Conservation (phyloP, 805 yeast species). For the Yarrowia sp. region DNA sequence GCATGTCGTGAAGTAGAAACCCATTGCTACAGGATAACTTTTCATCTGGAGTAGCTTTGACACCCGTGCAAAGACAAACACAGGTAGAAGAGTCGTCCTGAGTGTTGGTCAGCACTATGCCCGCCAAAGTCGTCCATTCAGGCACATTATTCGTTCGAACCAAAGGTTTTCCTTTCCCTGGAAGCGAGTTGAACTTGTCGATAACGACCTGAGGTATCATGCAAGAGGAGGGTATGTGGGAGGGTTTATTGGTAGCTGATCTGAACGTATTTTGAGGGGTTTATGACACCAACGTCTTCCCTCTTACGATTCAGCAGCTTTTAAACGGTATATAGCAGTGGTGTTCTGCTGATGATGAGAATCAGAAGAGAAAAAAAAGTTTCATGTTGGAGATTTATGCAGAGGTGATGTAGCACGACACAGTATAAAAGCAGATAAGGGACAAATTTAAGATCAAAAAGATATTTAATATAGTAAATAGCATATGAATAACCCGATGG, state of each 20-base stretch:
- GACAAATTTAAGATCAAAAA: too few species aligned
- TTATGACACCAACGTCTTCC: too few species aligned
- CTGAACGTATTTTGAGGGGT: too few species aligned
- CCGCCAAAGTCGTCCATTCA: constrained; percentile 89
- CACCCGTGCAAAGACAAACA: constrained; percentile 76
- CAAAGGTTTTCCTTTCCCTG: constrained; percentile 63
- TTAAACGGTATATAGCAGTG: not conserved
- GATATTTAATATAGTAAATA: too few species aligned
- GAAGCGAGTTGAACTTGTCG: constrained; percentile 44
- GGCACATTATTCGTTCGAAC: constrained; percentile 65
- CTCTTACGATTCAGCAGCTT: not conserved
- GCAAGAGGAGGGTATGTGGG: not conserved
- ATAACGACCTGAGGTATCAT: constrained; percentile 43
- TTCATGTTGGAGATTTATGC: not conserved
- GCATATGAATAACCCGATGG: too few species aligned
- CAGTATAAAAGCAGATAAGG: too few species aligned
- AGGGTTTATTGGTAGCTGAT: not conserved
- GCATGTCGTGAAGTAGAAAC: constrained; percentile 78
- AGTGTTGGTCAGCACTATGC: constrained; percentile 57
- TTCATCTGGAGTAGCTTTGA: constrained; percentile 72
- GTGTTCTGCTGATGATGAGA: not conserved
- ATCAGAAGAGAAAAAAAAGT: not conserved
- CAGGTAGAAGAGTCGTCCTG: constrained; percentile 45
- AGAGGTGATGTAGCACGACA: too few species aligned
- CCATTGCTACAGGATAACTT: constrained; percentile 60